Evolutionary conservation across 768 basidiomycete species (phyloP), one percentile per base, ranked within the genome.

Genomic region (Paxillus rubicundulus): DNA sequence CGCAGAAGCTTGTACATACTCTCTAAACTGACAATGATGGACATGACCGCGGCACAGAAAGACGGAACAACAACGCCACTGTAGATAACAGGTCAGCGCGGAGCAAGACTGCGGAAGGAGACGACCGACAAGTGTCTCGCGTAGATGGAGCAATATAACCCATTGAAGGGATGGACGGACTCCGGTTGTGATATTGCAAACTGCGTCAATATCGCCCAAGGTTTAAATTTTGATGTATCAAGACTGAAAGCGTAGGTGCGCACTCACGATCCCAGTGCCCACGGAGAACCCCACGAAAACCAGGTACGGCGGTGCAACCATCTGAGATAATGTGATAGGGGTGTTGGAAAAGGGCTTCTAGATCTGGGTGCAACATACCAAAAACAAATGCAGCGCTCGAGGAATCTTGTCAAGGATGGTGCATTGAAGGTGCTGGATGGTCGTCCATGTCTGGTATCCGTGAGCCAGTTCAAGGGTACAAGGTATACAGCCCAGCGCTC

Each of bases 121-220:
- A 24, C 36, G 46, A 65, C 79, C 50, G 52, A 82, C 81, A 74
- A 63, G 41, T 60, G 55, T 34, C 61, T 56, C 9, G 57, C 54
- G 18, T 61, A 56, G n/a, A 73, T 60, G 14, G 72, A 71, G 58
- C 82, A 84, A 65, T 82, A 82, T 40, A 84, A 56, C 30, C 78
- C 77, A 61, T 80, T 82, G 41, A 65, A 61, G 16, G 53, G 48
- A 50, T 3, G 33, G 36, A 67, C 57, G 2, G 53, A 45, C 32
- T 50, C 50, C 33, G 60, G 51, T 17, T 49, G 53, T 56, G 49
- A 60, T 12, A 42, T 47, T 28, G 59, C 50, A 24, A 61, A 45
- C 66, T 67, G 12, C 12, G 33, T 12, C 33, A 12, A 9, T 32
- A 12, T 32, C 9, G 12, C 30, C 30, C 39, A 47, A 45, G 37